A percentile compares a stretch with the other conserved stretches of the same genome.
Conservation (phyloP, 257 asterid species). For the Forsythia suspensa region DNA sequence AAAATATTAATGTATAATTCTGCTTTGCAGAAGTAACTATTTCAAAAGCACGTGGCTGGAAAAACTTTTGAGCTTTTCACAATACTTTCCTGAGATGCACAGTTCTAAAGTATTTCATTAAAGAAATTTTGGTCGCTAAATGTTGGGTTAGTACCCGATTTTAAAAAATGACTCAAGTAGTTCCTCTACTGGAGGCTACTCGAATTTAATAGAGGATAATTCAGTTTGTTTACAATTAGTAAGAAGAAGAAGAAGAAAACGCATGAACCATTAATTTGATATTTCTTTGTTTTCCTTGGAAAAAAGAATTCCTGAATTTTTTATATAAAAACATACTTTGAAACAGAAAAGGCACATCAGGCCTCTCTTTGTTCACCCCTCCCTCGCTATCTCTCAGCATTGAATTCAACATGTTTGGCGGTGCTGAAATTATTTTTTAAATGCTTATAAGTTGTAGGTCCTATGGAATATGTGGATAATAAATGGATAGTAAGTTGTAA, state of each 20-base stretch:
- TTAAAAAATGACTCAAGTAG: neutral
- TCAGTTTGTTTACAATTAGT: neutral
- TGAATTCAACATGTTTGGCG: too few relatives aligned
- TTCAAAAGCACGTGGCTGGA: neutral
- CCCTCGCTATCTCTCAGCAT: neutral
- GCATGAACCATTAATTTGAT: too few relatives aligned
- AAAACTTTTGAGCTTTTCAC: neutral
- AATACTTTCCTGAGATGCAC: neutral
- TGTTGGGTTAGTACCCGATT: neutral
- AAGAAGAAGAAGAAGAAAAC: neutral
- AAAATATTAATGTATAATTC: neutral
- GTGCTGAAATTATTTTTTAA: too few relatives aligned
- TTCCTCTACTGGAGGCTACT: neutral
- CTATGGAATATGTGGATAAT: too few relatives aligned
- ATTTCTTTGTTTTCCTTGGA: neutral
- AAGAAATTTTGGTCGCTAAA: neutral
- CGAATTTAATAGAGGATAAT: neutral
- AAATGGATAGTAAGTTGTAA: too few relatives aligned
- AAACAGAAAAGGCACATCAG: neutral
- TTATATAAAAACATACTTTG: too few relatives aligned
- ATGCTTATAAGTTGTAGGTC: too few relatives aligned
- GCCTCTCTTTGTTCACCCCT: neutral
- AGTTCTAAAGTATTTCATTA: neutral
- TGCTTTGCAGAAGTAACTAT: neutral
- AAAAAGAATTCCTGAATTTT: neutral